Evolutionary conservation across 345 rosid genomes (phyloP), one percentile per base, ranked within the genome.

Genomic region (Boechera divaricarpa): DNA sequence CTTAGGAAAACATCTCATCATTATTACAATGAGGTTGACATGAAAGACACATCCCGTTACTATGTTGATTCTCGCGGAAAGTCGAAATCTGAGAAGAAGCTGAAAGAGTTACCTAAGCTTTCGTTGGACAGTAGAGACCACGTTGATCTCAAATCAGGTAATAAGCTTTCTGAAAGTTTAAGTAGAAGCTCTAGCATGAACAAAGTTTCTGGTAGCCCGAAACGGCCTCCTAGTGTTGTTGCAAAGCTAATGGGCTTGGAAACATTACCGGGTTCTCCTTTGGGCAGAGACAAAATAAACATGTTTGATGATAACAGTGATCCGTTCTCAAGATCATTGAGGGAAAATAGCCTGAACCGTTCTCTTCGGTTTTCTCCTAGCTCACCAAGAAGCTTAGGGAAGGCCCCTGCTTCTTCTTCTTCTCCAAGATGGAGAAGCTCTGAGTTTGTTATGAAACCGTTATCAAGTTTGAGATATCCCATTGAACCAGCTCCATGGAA

Each of bases 191-290:
- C 83, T 80, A 44, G 82, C 71, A 66, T 83, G 75, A 83, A 53
- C 81, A 48, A 70, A 70, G 48, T 18, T 79, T 36, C 76, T 65
- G 62, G 71, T 74, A 70, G 78, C 61, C 78, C 76, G 44, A 87
- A 86, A 63, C 89, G 89, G 35, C 87, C 91, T 67, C 85, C 97
- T 45, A 83, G 90, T 77, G 88, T 93, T 49, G 92, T 93, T 49
- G 98, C 97, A 26, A 93, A 90, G 85, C 83, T 93, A 74, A 93
- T 93, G 97, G 98, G 98, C 48, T 89, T 90, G 86, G 98, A 91
- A 47, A 69, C 87, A 33, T 81, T 93, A 82, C 96, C 97, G 10
- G 84, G 83, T 74, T 86, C 92, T 60, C 73, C 87, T 58, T 74
- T 75, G 21, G 68, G 83, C 33, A 68, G 83, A 60, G 75, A 77